Base-by-base conservation (phyloP, 495 filamentous ascomycete species). In the Trypethelium eluteriae region DNA sequence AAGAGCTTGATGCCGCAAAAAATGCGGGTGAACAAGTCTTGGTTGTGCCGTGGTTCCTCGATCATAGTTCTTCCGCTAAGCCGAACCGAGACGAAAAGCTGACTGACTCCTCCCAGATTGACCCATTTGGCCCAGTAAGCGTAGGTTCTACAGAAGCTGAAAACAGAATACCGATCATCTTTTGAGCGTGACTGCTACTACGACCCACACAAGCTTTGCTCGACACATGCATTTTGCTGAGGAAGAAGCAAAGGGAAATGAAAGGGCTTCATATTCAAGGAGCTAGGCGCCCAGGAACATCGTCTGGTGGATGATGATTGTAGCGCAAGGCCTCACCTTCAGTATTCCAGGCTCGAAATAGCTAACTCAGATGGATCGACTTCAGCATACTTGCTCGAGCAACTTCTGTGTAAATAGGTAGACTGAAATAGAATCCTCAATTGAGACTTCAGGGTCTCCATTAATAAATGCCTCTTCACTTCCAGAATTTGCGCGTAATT, bases 401-500 rank as follows among this genome's bases (percentile, higher is more conserved):
- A 59, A 32, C 53, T 34, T 18, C n/a, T 59, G 7, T 36, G 53
- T 59, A 59, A 32, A 35, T 59, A 59, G 53, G 53, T 59, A 59
- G 53, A 59, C 7, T 35, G 53, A 3, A 59, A 59, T 59, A 36
- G 32, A 59, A 59, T 59, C 5, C 11, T 46, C 11, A 3, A 11
- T 59, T 36, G 11, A 36, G 32, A 59, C 11, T 36, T 18, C 9
- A 18, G 53, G 53, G 53, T 36, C 49, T 14, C 11, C 7, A 46
- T 9, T 46, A 46, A 46, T 7, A 9, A 44, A 44, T 44, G 41
- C 41, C 14, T 44, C 6, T 7, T 44, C 41, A 7, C 14, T 7
- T 7, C 14, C 41, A 44, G 14, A 14, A 44, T 44, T 44, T 44
- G 41, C 6, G 41, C 41, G 6, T 44, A 44, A 44, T 44, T 44